Evolutionary conservation across 495 filamentous ascomycete species (phyloP).

Genomic region (Endocarpon pusillum): DNA sequence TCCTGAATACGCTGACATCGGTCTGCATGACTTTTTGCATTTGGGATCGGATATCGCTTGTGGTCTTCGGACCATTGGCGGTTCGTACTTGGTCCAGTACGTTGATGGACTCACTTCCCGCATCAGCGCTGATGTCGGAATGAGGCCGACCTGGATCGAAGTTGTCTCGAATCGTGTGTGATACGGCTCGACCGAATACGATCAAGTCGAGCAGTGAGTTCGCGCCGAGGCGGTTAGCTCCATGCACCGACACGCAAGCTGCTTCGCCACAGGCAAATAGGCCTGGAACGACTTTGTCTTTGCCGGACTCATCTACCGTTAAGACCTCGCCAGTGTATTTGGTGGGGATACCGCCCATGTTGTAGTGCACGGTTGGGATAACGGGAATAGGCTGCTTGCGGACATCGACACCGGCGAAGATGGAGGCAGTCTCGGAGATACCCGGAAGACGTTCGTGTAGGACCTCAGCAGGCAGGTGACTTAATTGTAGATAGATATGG

Average conservation of each 20-base stretch:
- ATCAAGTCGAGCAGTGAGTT: constrained; percentile 96
- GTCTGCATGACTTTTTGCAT: constrained; percentile 99
- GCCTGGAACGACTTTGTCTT: constrained; percentile 86
- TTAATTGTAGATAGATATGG: constrained; percentile 92
- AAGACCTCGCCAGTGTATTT: constrained; percentile 93
- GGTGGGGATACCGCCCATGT: constrained; percentile 98
- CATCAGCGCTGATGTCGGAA: constrained; percentile 59
- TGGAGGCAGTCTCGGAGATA: constrained; percentile 94
- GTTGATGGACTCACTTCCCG: constrained; percentile 70
- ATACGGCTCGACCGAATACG: constrained; percentile 92
- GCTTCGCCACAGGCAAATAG: constrained; percentile 95
- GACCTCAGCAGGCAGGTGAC: constrained; percentile 76
- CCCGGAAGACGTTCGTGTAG: constrained; percentile 92
- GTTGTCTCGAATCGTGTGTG: constrained; percentile 86
- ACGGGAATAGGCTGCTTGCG: constrained; percentile 94
- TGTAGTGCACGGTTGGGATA: constrained; percentile 94
- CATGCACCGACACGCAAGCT: constrained; percentile 92
- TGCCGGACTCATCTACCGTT: constrained; percentile 61
- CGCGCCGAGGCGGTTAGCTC: constrained; percentile 91
- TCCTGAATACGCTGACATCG: constrained; percentile 93
- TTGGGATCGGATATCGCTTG: constrained; percentile 67
- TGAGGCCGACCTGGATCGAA: constrained; percentile 63
- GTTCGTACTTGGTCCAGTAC: constrained; percentile 74
- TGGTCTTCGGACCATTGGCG: constrained; percentile 68
- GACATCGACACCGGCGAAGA: constrained; percentile 93